Base-by-base conservation (phyloP, 2,329 filamentous ascomycete species). In the Bretziella fagacearum region DNA sequence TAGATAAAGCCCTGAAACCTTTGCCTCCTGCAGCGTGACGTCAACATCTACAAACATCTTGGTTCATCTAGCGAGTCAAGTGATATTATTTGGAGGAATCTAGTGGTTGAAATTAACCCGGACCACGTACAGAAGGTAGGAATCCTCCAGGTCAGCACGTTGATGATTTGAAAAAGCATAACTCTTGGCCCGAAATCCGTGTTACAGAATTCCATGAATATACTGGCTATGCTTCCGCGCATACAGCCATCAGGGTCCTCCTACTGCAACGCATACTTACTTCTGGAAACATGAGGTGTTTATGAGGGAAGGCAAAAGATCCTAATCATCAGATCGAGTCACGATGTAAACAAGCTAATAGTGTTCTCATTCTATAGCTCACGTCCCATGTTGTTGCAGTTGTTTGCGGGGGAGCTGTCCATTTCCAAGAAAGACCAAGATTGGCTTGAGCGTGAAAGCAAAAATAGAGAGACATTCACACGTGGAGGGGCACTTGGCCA, bases 11-110 rank as follows among this genome's bases (percentile, higher is more conserved):
- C 8, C 13, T 13, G 17, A 41, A 41, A 23, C 22, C 22, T 25
- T 41, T 41, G 15, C 30, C 13, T 33, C 18, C 37, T 41, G 37
- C 37, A 41, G 20, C 11, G 20, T 41, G 37, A 41, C 37, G 37
- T 25, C 37, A 41, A 33, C 17, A n/a, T 6, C 6, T n/a, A n/a
- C 5, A 33, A 4, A 33, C 5, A 6, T 15, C 17, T 33, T n/a
- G 6, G 5, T 6, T n/a, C 4, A n/a, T 33, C 17, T 15, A 33
- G 13, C 13, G 17, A 5, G 17, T 6, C 30, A 33, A 6, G 5
- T n/a, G 17, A n/a, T 4, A 10, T 33, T 33, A n/a, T 5, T 33
- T 6, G 17, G 17, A n/a, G 5, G 13, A 33, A 10, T 10, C 17
- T n/a, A 33, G n/a, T 6, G 17, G 17, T 33, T n/a, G 13, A 33